Evolutionary conservation across 1,284 basidiomycete genomes (phyloP), one percentile per base, ranked within the genome.

Genomic region (Kwoniella shivajii): DNA sequence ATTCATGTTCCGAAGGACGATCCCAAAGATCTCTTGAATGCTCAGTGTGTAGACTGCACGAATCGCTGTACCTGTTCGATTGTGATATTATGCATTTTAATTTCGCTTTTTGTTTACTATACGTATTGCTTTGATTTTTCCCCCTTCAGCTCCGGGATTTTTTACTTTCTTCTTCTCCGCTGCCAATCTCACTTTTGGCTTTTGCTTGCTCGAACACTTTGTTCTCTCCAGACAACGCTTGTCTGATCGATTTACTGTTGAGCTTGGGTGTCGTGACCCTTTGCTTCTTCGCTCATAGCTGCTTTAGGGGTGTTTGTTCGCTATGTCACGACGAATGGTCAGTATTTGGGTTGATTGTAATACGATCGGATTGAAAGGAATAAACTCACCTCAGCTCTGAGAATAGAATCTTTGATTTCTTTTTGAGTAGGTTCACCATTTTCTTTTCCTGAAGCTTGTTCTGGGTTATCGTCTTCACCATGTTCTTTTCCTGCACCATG

Each of bases 371-470:
- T 22, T 1, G 2, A 20, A 20, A 24, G 10, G 34, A 44, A 45
- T 6, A 18, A 30, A 63, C 63, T 50, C 33, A 68, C 67, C 56
- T 62, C 65, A 41, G 67, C 65, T 38, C 60, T 61, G 22, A 60
- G 41, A 47, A 69, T 50, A 45, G 54, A 58, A 14, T 52, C 57
- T 54, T 63, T 63, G 38, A 61, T 57, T n/a, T 58, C 58, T 42
- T 64, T 27, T 4, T 38, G 39, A 31, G 48, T 50, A 20, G 57
- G 58, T 45, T 48, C 56, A 13, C 50, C 57, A 1, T 45, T 41
- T n/a, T 48, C 54, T 30, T 33, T 47, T 13, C 53, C 53, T 14
- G 34, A 34, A 18, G 44, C 29, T 36, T 46, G 34, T n/a, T 26
- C 20, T 30, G 33, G 42, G 16, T 42, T 41, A 27, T 54, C 55